Conservation (phyloP, 2,329 filamentous ascomycete genomes). For the Epichloe sylvatica region DNA sequence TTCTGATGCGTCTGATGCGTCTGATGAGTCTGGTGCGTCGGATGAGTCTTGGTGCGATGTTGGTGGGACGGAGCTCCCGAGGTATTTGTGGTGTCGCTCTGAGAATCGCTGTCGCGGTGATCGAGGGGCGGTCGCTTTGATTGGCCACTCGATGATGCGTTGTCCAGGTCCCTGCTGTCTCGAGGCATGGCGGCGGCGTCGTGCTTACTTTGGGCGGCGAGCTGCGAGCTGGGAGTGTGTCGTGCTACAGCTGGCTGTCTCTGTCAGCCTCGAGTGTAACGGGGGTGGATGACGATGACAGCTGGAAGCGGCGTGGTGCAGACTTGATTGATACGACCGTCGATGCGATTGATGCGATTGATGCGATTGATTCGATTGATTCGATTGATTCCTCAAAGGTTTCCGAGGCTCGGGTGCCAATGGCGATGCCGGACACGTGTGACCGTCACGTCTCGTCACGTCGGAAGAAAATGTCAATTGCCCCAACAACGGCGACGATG, state of each 20-base stretch:
- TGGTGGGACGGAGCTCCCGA: conserved; percentile 13
- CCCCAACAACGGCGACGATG: neutral
- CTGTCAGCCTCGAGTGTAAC: neutral
- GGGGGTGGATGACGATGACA: neutral
- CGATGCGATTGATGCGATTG: too few relatives aligned
- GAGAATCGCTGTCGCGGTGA: conserved; percentile 23
- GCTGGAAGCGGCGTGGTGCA: neutral
- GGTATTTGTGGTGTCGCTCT: conserved; percentile 17
- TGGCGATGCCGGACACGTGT: conserved; percentile 7
- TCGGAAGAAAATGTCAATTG: neutral
- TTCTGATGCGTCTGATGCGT: conserved; percentile 19
- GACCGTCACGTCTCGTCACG: conserved; percentile 7
- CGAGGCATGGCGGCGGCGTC: conserved; percentile 20
- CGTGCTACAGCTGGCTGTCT: neutral
- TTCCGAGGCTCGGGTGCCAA: neutral
- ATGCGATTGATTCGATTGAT: too few relatives aligned
- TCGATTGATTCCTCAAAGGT: too few relatives aligned
- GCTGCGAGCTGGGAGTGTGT: neutral
- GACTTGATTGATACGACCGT: neutral
- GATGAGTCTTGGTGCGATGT: conserved; percentile 18
- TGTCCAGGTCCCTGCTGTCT: conserved; percentile 34
- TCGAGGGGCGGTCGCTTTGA: conserved; percentile 36
- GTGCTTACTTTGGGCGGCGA: neutral
- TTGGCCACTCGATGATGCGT: conserved; percentile 36
- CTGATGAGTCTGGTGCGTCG: conserved; percentile 16